These are phyloP conservation scores for Aspergillus incahuasiensis DNA, from an alignment of 495 filamentous ascomycete species.

Conservation along the genomic window DNA sequence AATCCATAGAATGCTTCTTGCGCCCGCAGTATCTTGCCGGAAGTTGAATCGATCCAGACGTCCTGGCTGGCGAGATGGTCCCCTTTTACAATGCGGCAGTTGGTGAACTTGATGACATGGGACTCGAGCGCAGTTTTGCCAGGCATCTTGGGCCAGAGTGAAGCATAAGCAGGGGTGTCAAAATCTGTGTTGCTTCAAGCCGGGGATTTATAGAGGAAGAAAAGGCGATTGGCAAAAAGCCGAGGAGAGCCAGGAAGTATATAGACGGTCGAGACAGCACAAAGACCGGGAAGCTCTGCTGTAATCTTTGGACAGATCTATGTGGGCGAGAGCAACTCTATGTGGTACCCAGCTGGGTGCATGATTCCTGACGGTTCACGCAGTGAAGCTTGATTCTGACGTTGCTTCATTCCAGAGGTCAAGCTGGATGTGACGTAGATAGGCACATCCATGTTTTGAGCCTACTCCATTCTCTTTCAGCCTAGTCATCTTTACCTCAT, in stretches of 20 bases:
- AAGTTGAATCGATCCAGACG: slow-evolving; percentile 70
- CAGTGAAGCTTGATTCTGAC: slow-evolving; percentile 2
- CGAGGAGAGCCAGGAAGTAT: background rate
- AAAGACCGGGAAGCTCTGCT: background rate
- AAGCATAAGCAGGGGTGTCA: background rate
- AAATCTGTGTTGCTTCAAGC: background rate
- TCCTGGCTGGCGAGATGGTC: slow-evolving; percentile 62
- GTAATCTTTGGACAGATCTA: background rate
- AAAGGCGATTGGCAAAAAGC: background rate
- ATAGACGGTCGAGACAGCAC: background rate
- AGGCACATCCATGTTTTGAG: no score
- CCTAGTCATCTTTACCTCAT: background rate
- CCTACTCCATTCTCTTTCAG: background rate
- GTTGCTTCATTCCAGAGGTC: slow-evolving; percentile 7
- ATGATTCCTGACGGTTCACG: background rate
- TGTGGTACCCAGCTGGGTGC: background rate
- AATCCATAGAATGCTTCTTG: slow-evolving; percentile 73
- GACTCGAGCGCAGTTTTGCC: slow-evolving; percentile 33
- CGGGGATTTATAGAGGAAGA: background rate
- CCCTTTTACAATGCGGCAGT: slow-evolving; percentile 65
- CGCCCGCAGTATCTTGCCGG: slow-evolving; percentile 70
- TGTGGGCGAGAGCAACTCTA: background rate
- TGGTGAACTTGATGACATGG: slow-evolving; percentile 76
- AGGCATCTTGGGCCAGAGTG: slow-evolving; percentile 24
- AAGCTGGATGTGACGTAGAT: slow-evolving; percentile 15